A percentile compares a stretch with the other conserved stretches of the same genome.
These are phyloP conservation scores for Verbascum thapsus DNA, from an alignment of 257 asterid species.

Conservation along the genomic window DNA sequence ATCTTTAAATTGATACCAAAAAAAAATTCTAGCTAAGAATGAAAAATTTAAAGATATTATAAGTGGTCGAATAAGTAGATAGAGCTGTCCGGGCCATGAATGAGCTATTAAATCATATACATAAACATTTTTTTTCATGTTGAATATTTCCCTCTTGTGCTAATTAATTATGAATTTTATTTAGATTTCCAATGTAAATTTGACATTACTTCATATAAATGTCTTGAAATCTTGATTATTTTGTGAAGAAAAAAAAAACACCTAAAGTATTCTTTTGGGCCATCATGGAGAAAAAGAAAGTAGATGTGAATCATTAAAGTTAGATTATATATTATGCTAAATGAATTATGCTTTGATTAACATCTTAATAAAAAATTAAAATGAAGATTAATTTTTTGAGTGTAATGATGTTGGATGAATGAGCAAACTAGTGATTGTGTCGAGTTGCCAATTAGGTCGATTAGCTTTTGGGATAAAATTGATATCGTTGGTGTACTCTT, in stretches of 20 bases:
- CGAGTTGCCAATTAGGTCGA: slow-evolving; percentile 30
- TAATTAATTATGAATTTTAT: background rate
- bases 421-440: slow-evolving; percentile 26
- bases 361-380: slow-evolving; percentile 25
- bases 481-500: slow-evolving; percentile 19
- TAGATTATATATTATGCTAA: slow-evolving; percentile 13
- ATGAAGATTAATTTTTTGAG: slow-evolving; percentile 36
- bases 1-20: slow-evolving; percentile 49
- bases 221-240: background rate
- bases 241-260: too few relatives aligned
- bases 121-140: background rate
- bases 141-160: background rate
- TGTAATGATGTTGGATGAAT: slow-evolving; percentile 38
- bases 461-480: slow-evolving; percentile 32
- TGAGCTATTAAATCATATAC: too few relatives aligned
- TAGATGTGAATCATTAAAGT: slow-evolving; percentile 20
- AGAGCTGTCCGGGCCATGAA: slow-evolving; percentile 33
- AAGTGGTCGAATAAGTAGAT: slow-evolving; percentile 33
- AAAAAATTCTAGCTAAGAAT: slow-evolving; percentile 36
- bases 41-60: slow-evolving; percentile 23
- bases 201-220: background rate
- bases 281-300: slow-evolving; percentile 24
- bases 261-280: slow-evolving; percentile 27
- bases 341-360: slow-evolving; percentile 27
- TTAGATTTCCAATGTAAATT: background rate